Conservation (phyloP, 495 filamentous ascomycete genomes). For the Aspergillus homomorphus region DNA sequence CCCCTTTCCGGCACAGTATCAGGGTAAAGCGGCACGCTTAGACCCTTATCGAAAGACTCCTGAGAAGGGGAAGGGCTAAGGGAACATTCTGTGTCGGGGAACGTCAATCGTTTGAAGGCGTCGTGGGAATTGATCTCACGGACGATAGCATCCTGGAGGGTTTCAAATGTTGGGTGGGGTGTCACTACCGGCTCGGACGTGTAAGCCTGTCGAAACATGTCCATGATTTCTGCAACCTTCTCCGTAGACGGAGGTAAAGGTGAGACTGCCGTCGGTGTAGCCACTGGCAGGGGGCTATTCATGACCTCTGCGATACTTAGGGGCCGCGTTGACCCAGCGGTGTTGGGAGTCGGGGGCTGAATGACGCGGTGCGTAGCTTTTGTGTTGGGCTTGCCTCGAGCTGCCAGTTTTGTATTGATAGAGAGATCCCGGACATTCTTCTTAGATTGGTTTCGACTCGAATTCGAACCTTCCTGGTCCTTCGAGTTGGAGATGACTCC, state of each 20-base stretch:
- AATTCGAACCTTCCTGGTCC: not conserved
- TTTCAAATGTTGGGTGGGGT: slow-evolving; percentile 41
- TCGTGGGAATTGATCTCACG: slow-evolving; percentile 50
- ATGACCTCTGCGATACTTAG: slow-evolving; percentile 47
- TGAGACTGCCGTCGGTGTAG: slow-evolving; percentile 24
- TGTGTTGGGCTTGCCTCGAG: slow-evolving; percentile 21
- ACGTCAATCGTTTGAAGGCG: slow-evolving; percentile 39
- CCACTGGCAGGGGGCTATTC: slow-evolving; percentile 37
- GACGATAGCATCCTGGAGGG: slow-evolving; percentile 46
- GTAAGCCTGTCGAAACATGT: slow-evolving; percentile 42
- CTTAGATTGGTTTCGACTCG: slow-evolving; percentile 22
- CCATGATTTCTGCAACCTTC: slow-evolving; percentile 44
- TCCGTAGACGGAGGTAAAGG: slow-evolving; percentile 21
- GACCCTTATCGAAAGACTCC: slow-evolving; percentile 21
- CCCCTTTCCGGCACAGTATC: slow-evolving; percentile 18
- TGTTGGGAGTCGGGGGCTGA: slow-evolving; percentile 41
- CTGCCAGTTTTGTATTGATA: slow-evolving; percentile 41
- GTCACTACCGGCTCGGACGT: slow-evolving; percentile 29
- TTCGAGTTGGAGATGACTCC: slow-evolving; percentile 1
- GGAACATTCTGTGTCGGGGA: slow-evolving; percentile 33
- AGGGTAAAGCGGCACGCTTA: slow-evolving; percentile 7
- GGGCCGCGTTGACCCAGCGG: slow-evolving; percentile 24
- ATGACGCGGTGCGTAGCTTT: slow-evolving; percentile 42
- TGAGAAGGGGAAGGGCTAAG: slow-evolving; percentile 36
- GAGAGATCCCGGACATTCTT: slow-evolving; percentile 45